phyloP scores from a whole-genome alignment of 257 asterid species.

The Voacanga thouarsii region DNA sequence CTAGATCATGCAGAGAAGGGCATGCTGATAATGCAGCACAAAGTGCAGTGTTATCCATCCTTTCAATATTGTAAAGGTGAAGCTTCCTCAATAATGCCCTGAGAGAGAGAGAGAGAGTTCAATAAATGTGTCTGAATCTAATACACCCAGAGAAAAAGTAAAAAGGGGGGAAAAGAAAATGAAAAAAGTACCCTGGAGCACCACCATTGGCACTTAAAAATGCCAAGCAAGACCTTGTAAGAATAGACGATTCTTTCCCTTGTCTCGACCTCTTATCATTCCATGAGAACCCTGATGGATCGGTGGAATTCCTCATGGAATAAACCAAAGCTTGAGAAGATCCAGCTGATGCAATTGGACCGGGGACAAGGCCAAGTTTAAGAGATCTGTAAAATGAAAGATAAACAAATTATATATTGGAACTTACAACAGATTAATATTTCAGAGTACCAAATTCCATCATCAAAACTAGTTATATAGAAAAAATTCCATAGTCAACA shows the following conservation, averaged over 20 bases:
- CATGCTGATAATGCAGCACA: slow-evolving; percentile 71
- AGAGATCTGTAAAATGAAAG: slow-evolving; percentile 54
- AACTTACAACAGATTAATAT: not conserved
- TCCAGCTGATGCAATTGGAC: slow-evolving; percentile 40
- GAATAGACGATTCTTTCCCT: slow-evolving; percentile 60
- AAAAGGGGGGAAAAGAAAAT: not conserved
- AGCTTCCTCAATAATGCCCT: slow-evolving; percentile 66
- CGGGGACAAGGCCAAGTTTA: slow-evolving; percentile 69
- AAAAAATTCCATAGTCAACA: not conserved
- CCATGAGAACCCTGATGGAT: slow-evolving; percentile 64
- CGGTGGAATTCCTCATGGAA: slow-evolving; percentile 55
- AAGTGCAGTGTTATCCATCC: slow-evolving; percentile 63
- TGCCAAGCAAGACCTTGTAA: slow-evolving; percentile 73
- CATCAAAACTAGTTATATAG: not conserved
- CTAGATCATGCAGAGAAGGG: slow-evolving; percentile 67
- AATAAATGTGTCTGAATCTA: not conserved
- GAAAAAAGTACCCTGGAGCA: slow-evolving; percentile 59
- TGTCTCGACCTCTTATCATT: slow-evolving; percentile 67
- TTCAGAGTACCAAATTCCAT: not conserved
- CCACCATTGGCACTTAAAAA: slow-evolving; percentile 63
- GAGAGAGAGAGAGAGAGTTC: slow-evolving; percentile 1
- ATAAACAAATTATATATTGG: not conserved
- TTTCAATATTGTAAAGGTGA: slow-evolving; percentile 79
- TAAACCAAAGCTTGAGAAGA: slow-evolving; percentile 41
- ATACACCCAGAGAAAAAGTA: not conserved